Percentiles rank a stretch among this genome's conserved stretches.
Evolutionary conservation across 441 rosid genomes (phyloP).

Genomic region (Adansonia rubrostipa): DNA sequence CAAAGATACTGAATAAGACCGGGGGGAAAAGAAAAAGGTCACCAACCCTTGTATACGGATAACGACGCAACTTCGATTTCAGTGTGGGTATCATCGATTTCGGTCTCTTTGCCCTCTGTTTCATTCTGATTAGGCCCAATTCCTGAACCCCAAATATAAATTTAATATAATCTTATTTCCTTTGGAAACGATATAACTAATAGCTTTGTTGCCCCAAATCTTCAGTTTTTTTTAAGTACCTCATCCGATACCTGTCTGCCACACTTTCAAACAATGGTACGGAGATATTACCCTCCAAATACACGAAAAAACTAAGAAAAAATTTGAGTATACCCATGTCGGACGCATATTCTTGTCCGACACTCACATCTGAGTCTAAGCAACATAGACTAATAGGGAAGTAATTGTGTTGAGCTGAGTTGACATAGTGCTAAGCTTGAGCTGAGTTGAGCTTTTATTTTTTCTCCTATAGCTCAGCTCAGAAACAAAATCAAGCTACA

Average conservation of each 20-base stretch:
- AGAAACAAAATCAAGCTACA: neutral
- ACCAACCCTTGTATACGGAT: slow-evolving; percentile 83
- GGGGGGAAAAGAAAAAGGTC: neutral
- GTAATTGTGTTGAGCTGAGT: neutral
- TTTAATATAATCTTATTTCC: slow-evolving; percentile 1
- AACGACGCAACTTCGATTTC: slow-evolving; percentile 57
- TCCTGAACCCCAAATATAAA: slow-evolving; percentile 42
- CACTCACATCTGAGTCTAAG: too few species aligned
- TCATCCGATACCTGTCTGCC: too few species aligned
- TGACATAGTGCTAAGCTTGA: neutral
- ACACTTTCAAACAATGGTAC: too few species aligned
- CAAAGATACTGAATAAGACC: neutral
- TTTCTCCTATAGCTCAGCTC: neutral
- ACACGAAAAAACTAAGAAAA: too few species aligned
- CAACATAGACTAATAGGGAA: neutral
- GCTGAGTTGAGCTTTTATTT: slow-evolving; percentile 1
- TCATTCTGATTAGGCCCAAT: slow-evolving; percentile 77
- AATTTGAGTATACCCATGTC: too few species aligned
- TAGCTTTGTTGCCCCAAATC: too few species aligned
- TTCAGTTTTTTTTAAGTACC: too few species aligned
- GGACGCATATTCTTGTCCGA: too few species aligned
- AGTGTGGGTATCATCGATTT: slow-evolving; percentile 40
- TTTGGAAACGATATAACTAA: neutral
- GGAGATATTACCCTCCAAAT: too few species aligned
- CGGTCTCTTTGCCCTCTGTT: slow-evolving; percentile 71